Evolutionary conservation across 495 filamentous ascomycete species (phyloP).

Genomic region (Chlorociboria aeruginascens): DNA sequence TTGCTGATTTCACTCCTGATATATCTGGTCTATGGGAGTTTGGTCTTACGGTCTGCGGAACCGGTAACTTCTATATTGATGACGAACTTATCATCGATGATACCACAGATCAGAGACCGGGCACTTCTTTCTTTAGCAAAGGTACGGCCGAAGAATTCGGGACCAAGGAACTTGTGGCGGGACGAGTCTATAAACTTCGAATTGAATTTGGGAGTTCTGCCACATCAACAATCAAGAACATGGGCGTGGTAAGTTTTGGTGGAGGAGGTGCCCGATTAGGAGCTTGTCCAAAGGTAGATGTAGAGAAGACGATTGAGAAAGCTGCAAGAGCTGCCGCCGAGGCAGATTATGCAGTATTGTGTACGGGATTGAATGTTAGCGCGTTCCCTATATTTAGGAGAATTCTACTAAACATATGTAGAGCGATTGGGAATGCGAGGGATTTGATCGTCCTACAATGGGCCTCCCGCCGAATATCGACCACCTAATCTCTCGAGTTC

Average conservation of each 20-base stretch:
- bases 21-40: constrained; percentile 37
- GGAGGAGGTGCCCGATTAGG: constrained; percentile 55
- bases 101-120: constrained; percentile 42
- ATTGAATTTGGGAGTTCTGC: constrained; percentile 53
- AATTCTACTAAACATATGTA: neutral
- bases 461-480: constrained; percentile 52
- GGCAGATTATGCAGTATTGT: constrained; percentile 55
- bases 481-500: constrained; percentile 45
- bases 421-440: constrained; percentile 63
- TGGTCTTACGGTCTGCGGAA: constrained; percentile 53
- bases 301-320: constrained; percentile 43
- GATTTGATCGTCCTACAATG: constrained; percentile 57
- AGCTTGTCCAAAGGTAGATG: constrained; percentile 39
- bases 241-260: constrained; percentile 36
- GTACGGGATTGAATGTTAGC: constrained; percentile 47
- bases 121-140: constrained; percentile 47
- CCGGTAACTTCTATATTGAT: constrained; percentile 53
- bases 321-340: constrained; percentile 48
- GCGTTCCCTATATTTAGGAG: neutral
- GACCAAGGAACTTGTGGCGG: constrained; percentile 39
- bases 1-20: constrained; percentile 46
- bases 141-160: constrained; percentile 51
- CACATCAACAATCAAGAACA: constrained; percentile 45
- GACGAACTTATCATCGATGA: constrained; percentile 57
- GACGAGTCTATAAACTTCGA: constrained; percentile 44